Evolutionary conservation across 257 asterid species (phyloP), one percentile per base, ranked within the genome.

Genomic region (Coffea eugenioides): DNA sequence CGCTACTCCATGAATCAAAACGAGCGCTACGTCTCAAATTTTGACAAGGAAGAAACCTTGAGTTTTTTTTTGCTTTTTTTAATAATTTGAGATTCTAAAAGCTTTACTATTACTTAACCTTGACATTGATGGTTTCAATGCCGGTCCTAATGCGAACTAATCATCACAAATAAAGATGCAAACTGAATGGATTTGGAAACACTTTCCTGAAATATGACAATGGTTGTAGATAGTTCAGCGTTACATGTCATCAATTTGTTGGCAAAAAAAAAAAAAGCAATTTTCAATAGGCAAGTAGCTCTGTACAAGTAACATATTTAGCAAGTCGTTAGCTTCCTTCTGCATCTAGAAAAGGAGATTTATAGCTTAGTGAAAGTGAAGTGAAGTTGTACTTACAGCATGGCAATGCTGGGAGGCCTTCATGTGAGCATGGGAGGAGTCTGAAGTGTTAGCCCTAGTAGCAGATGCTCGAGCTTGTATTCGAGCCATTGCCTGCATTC

Each of bases 401-500:
- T 82, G 86, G 75, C 67, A 82, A 64, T 83, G 80, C 69, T 81
- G 81, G 45, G 84, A 62, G 69, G 79, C 79, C 11, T 80, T 87
- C 76, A 73, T 65, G 56, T 52, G 78, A 66, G 86, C 21, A 34
- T 83, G 80, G 54, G 92, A 46, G 71, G 82, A 70, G 59, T 91
- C 96, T 0, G 87, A 78, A 56, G 69, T 62, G 49, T 72, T 51
- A 69, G 89, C 82, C 77, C 99, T 91, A 70, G 78, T 85, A 31
- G 93, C 90, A 83, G 92, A 92, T 27, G 98, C 98, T 75, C 93
- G 94, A 87, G 97, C 99, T 80, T 96, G 99, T 83, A 95, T 96
- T 75, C 97, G 89, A 70, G 94, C 97, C 98, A 94, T 88, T 69
- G 98, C 94, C 79, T 96, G 98, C 99, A 95, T 93, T 41, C 98